These are phyloP conservation scores for Elaeis guineensis DNA, from an alignment of 176 grass and related monocot genomes.

Conservation along the genomic window DNA sequence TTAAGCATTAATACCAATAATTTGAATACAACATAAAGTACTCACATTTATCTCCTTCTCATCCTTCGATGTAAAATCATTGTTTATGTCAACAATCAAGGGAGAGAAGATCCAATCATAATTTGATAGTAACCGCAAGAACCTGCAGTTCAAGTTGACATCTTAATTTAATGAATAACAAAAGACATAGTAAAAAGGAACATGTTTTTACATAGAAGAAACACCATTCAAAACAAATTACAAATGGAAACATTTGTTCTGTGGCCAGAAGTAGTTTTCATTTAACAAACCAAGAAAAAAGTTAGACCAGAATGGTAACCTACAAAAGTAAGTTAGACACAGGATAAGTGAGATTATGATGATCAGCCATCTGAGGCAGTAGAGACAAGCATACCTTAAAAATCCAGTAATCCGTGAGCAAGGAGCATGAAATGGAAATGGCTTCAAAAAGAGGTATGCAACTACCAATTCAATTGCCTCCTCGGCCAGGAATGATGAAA, in stretches of 20 bases:
- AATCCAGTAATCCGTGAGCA: conserved; percentile 81
- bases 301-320: no score
- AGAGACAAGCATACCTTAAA: conserved; percentile 47
- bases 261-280: no score
- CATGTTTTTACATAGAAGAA: background rate
- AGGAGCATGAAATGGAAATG: conserved; percentile 67
- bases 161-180: background rate
- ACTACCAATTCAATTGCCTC: conserved; percentile 86
- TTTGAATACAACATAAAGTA: conserved; percentile 16
- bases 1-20: background rate
- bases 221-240: no score
- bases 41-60: conserved; percentile 80
- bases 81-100: conserved; percentile 91
- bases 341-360: no score
- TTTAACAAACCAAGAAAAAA: no score
- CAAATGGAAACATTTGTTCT: no score
- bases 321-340: no score
- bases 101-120: conserved; percentile 93
- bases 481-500: conserved; percentile 82
- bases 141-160: conserved; percentile 32
- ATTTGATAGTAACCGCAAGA: conserved; percentile 68
- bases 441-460: conserved; percentile 85
- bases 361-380: background rate
- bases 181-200: background rate
- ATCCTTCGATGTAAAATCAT: conserved; percentile 69